Base-by-base conservation (phyloP, 495 filamentous ascomycete genomes). In the Penicillium verhagenii region DNA sequence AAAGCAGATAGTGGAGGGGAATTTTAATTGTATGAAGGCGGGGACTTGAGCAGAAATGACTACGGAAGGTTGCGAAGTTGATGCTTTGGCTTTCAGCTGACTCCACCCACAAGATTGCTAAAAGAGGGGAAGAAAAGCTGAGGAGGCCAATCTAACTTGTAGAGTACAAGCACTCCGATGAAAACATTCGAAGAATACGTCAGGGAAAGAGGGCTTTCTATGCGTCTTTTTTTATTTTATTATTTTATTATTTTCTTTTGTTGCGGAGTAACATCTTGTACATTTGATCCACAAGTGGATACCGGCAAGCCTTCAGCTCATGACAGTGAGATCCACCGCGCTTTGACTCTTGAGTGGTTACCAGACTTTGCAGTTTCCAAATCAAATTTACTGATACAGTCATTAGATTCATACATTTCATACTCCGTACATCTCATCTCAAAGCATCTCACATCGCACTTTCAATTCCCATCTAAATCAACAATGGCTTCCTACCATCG, bases 401-500 rank as follows among this genome's bases (percentile, higher is more conserved):
- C 28, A 0, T 31, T 35, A n/a, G 2, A 35, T 35, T 4, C 33
- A 35, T 13, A 35, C 13, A 35, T n/a, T 35, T 16, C 33, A n/a
- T n/a, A n/a, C n/a, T 35, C 14, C 33, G 16, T 13, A 35, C 13
- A 35, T n/a, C 16, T 16, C 33, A 35, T 35, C 4, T 35, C 6
- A 14, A 3, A 35, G 33, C 14, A 5, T 35, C 26, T 28, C 10
- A 28, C 26, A 28, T 28, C 26, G 26, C 10, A 28, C 26, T 14
- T 16, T 21, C 31, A 35, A 35, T 35, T 35, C 39, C 6, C 19
- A 43, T 9, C 8, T 43, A n/a, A n/a, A n/a, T 24, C 9, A 43
- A 43, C 39, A 23, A 61, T 61, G 58, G 47, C 35, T 11, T 61
- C 58, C 39, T 61, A 61, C 16, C 58, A 61, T 26, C 58, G 58